These are phyloP conservation scores for Umbelopsis isabellina DNA, from an alignment of 192 early-diverging fungal species.

Conservation along the genomic window DNA sequence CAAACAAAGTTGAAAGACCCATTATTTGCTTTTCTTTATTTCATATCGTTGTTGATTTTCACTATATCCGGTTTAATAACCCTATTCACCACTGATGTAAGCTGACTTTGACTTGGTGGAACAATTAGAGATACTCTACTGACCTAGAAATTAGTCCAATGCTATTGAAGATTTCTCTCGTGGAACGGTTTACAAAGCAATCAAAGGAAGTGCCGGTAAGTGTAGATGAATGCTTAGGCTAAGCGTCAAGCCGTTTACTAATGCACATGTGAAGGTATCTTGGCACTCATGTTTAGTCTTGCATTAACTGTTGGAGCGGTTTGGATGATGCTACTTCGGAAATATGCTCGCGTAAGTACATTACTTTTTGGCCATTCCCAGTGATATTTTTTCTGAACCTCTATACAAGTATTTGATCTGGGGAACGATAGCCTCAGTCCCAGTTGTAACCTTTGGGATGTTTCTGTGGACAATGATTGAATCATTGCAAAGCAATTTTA, in stretches of 20 bases:
- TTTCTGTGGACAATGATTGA: conserved; percentile 58
- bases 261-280: conserved; percentile 25
- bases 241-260: neutral
- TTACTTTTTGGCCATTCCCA: neutral
- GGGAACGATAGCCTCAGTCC: conserved; percentile 51
- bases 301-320: conserved; percentile 30
- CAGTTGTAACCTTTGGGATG: conserved; percentile 41
- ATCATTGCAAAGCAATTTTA: conserved; percentile 45
- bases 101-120: neutral
- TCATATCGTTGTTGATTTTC: conserved; percentile 36
- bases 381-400: neutral
- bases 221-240: too few relatives aligned
- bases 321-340: conserved; percentile 44
- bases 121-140: neutral
- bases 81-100: conserved; percentile 58
- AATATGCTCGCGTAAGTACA: conserved; percentile 40
- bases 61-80: conserved; percentile 47
- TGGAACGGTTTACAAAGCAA: conserved; percentile 43
- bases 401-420: conserved; percentile 48
- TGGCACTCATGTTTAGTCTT: conserved; percentile 39
- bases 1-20: conserved; percentile 56
- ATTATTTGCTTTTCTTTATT: conserved; percentile 48
- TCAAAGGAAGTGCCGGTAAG: conserved; percentile 53
- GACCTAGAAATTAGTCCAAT: conserved; percentile 10
- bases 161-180: conserved; percentile 33